Evolutionary conservation across 805 yeast species (phyloP).

Genomic region (Ogataea polymorpha): DNA sequence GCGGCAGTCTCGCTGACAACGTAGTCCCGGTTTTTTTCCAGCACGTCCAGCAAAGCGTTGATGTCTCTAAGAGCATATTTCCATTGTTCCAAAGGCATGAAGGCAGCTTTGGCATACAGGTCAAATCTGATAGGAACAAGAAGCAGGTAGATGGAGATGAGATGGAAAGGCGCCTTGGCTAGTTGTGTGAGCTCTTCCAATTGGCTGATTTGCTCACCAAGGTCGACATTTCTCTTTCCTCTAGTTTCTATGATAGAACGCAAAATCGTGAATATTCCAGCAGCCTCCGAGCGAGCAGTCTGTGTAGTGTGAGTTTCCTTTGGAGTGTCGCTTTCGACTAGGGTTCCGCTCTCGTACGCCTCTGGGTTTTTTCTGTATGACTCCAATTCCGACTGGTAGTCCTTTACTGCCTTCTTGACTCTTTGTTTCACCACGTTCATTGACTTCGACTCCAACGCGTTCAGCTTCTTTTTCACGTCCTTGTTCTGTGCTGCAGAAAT

Average conservation of each 20-base stretch:
- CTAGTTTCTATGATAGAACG: conserved; percentile 79
- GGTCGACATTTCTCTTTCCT: conserved; percentile 93
- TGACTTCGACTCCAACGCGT: conserved; percentile 80
- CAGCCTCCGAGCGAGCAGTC: conserved; percentile 28
- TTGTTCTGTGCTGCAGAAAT: conserved; percentile 51
- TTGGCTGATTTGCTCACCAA: conserved; percentile 66
- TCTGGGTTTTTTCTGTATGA: conserved; percentile 69
- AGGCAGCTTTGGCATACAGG: conserved; percentile 59
- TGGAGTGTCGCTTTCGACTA: conserved; percentile 8
- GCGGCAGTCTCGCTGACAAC: conserved; percentile 75
- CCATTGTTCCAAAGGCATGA: conserved; percentile 84
- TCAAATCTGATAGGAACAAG: conserved; percentile 89
- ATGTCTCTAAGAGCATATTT: conserved; percentile 62
- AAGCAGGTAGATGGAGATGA: conserved; percentile 72
- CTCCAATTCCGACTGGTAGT: conserved; percentile 56
- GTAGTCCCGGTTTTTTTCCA: conserved; percentile 62
- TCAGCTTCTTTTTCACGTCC: conserved; percentile 63
- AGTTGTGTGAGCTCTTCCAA: conserved; percentile 61
- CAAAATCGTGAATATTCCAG: conserved; percentile 67
- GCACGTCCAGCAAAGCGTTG: conserved; percentile 55
- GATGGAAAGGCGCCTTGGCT: conserved; percentile 63
- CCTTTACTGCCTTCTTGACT: conserved; percentile 74
- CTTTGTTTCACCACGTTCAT: conserved; percentile 87
- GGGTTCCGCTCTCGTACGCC: conserved; percentile 57
- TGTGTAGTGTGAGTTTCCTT: neutral